phyloP scores from a whole-genome alignment of 2,329 filamentous ascomycete genomes.

The Colletotrichum tropicale region DNA sequence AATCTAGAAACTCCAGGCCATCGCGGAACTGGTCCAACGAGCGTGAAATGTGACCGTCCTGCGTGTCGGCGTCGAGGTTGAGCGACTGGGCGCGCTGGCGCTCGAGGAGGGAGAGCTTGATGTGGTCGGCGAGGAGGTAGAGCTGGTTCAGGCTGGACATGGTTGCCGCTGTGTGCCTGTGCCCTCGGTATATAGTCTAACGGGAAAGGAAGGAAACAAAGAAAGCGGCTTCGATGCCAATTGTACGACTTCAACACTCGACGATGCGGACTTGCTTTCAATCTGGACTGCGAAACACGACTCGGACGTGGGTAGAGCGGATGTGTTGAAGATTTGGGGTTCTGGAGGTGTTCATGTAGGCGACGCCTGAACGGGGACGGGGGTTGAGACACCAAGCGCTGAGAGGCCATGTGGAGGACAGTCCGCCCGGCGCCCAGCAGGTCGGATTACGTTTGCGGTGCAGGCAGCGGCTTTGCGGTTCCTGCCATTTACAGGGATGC shows the following conservation, averaged over 20 bases:
- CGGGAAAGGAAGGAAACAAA: neutral
- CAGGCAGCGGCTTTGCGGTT: neutral
- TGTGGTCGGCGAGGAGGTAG: constrained; percentile 92
- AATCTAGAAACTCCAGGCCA: constrained; percentile 73
- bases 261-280: neutral
- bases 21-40: constrained; percentile 87
- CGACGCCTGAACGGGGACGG: neutral
- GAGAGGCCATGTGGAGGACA: constrained; percentile 4
- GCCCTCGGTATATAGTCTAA: neutral
- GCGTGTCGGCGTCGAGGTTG: constrained; percentile 77
- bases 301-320: neutral
- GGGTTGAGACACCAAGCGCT: constrained; percentile 11
- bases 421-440: neutral
- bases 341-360: constrained; percentile 13
- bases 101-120: constrained; percentile 94
- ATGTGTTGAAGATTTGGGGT: constrained; percentile 5
- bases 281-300: neutral
- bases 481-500: neutral
- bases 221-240: neutral
- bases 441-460: neutral
- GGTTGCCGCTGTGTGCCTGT: constrained; percentile 19
- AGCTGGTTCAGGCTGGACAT: constrained; percentile 76
- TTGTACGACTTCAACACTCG: neutral
- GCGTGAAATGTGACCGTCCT: constrained; percentile 87
- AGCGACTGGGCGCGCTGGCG: constrained; percentile 84